phyloP scores from a whole-genome alignment of 768 basidiomycete genomes.

The Holtermannia corniformis region DNA sequence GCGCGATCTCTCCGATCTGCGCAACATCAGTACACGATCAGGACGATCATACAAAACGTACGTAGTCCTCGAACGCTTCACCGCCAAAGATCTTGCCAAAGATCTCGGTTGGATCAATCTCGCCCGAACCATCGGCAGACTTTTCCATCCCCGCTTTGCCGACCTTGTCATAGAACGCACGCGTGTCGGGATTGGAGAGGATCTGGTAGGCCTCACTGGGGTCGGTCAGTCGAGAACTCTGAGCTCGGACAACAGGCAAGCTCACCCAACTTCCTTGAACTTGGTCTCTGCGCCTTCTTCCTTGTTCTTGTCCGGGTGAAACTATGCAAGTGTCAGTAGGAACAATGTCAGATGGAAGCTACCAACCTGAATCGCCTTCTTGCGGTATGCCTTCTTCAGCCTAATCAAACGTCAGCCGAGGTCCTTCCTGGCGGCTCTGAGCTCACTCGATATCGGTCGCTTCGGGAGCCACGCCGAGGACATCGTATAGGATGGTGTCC shows the following conservation, averaged over 20 bases:
- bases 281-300: slow-evolving; percentile 87
- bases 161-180: slow-evolving; percentile 88
- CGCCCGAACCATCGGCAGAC: slow-evolving; percentile 63
- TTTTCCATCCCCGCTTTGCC: slow-evolving; percentile 70
- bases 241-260: slow-evolving; percentile 6
- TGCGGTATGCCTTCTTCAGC: slow-evolving; percentile 91
- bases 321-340: slow-evolving; percentile 48
- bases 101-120: slow-evolving; percentile 89
- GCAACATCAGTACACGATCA: slow-evolving; percentile 12
- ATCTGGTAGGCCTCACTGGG: slow-evolving; percentile 85
- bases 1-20: slow-evolving; percentile 90
- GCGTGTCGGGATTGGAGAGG: slow-evolving; percentile 55
- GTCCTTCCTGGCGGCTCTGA: neutral
- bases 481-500: slow-evolving; percentile 40
- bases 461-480: slow-evolving; percentile 40
- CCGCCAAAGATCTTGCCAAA: slow-evolving; percentile 95
- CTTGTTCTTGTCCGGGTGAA: slow-evolving; percentile 90
- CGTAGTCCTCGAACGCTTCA: slow-evolving; percentile 79
- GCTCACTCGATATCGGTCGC: slow-evolving; percentile 40
- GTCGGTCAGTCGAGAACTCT: neutral
- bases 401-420: slow-evolving; percentile 16
- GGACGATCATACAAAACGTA: slow-evolving; percentile 44
- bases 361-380: slow-evolving; percentile 80
- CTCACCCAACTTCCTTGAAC: slow-evolving; percentile 90
- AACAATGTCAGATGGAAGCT: too few relatives aligned